phyloP scores from a whole-genome alignment of 192 early-diverging fungal species.

The Obelidium mucronatum region DNA sequence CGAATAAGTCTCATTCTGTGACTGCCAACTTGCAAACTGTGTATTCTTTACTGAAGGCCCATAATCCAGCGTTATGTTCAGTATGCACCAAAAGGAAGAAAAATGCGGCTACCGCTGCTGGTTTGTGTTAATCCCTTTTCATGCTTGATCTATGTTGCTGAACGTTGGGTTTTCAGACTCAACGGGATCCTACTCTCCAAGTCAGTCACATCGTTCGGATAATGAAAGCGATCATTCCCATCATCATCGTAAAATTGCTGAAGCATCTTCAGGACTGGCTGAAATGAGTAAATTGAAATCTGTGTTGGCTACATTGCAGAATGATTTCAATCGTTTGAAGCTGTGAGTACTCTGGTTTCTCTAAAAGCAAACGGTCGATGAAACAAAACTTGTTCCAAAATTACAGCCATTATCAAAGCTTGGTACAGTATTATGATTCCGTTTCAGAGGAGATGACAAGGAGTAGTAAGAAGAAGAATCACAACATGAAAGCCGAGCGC shows the following conservation, averaged over 20 bases:
- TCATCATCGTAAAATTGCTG: constrained; percentile 17
- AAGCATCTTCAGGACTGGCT: constrained; percentile 9
- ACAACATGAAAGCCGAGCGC: constrained; percentile 4
- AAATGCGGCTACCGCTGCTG: constrained; percentile 30
- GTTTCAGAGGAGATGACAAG: constrained; percentile 35
- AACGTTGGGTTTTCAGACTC: background rate
- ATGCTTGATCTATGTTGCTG: background rate
- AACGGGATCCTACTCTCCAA: constrained; percentile 12
- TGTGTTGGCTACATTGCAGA: constrained; percentile 20
- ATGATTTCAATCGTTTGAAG: constrained; percentile 26
- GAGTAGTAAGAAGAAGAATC: background rate
- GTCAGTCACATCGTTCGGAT: background rate
- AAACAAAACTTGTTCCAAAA: background rate
- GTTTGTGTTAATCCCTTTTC: background rate
- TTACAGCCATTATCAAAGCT: constrained; percentile 51
- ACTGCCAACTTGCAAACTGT: constrained; percentile 67
- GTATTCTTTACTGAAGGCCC: constrained; percentile 62
- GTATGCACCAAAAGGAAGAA: constrained; percentile 49
- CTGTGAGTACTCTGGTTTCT: constrained; percentile 18
- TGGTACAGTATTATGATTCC: constrained; percentile 56
- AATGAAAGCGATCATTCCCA: constrained; percentile 4
- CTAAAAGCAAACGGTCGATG: background rate
- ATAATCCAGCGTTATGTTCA: constrained; percentile 64
- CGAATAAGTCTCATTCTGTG: constrained; percentile 64
- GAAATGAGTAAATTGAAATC: constrained; percentile 21